Base-by-base conservation (phyloP, 108 stramenopile species). In the Asterionellopsis glacialis region DNA sequence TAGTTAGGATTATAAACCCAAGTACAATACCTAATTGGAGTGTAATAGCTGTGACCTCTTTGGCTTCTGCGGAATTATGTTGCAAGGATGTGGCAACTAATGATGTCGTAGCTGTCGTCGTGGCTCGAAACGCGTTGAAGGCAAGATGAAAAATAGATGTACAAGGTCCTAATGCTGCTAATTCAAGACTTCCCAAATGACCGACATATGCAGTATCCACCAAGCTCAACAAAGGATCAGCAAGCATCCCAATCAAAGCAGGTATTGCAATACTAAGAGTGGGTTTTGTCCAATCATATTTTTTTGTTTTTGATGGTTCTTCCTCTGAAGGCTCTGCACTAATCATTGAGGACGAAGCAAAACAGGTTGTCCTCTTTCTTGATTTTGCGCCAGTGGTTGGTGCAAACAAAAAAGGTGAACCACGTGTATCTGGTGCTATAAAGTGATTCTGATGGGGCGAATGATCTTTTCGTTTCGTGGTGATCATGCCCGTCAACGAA, bases 151-250 rank as follows among this genome's bases (percentile, higher is more conserved):
- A 93, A n/a, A 93, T 84, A 1, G 63, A 68, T 13, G 86, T 90
- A 61, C 91, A 90, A 10, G 84, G 80, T 12, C 88, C 91, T 11
- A 92, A 61, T 14, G 85, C 85, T 1, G 87, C 91, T 33, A 92
- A 66, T 58, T 77, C 64, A 18, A 53, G 55, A n/a, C 73, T 22
- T 16, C 83, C 85, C 27, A 87, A 47, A 22, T 74, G 63, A 10
- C 79, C 81, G 14, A 83, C 77, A 63, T 73, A 92, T n/a, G 78
- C 85, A 24, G 91, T 90, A 58, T 93, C 91, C 57, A 87, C 69
- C n/a, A 93, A 55, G 52, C 73, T 74, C 9, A 92, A 57, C n/a
- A 93, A 45, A 10, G 91, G 91, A 53, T 88, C 91, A n/a, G 77
- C 80, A 49, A 84, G 51, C 71, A 81, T 81, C 11, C 80, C 83